These are phyloP conservation scores for Botrytis tulipae DNA, from an alignment of 2,329 filamentous ascomycete genomes.

Conservation along the genomic window DNA sequence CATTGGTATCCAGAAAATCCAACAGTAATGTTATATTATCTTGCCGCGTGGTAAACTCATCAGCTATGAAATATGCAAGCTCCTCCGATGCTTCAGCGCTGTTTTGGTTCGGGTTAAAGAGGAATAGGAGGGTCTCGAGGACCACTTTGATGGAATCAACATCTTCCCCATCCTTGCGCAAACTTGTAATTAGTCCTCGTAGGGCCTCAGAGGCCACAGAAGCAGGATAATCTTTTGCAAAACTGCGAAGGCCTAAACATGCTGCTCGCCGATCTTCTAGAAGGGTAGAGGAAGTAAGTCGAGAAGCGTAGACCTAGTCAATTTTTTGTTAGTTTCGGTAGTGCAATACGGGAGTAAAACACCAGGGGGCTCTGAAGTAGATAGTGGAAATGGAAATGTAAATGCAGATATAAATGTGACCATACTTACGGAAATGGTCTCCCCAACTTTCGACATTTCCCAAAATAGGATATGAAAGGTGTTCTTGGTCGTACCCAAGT, in stretches of 20 bases:
- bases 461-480: slow-evolving; percentile 16
- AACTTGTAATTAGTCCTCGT: slow-evolving; percentile 77
- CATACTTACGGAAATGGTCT: slow-evolving; percentile 19
- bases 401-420: not conserved
- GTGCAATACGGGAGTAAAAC: not conserved
- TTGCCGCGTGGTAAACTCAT: slow-evolving; percentile 96
- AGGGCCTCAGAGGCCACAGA: slow-evolving; percentile 94
- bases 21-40: slow-evolving; percentile 92
- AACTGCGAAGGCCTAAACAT: slow-evolving; percentile 88
- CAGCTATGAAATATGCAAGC: slow-evolving; percentile 91
- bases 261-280: slow-evolving; percentile 92
- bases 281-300: slow-evolving; percentile 83
- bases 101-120: slow-evolving; percentile 70
- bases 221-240: slow-evolving; percentile 93
- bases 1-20: slow-evolving; percentile 79
- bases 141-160: slow-evolving; percentile 95
- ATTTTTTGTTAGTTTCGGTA: not conserved
- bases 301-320: slow-evolving; percentile 51
- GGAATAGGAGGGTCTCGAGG: slow-evolving; percentile 90
- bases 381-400: not conserved
- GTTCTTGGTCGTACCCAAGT: slow-evolving; percentile 12
- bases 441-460: slow-evolving; percentile 23
- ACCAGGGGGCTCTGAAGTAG: not conserved
- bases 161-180: slow-evolving; percentile 87
- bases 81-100: slow-evolving; percentile 95